These are phyloP conservation scores for Wickerhamomyces sp. DNA, from an alignment of 1,139 yeast species.

Conservation along the genomic window DNA sequence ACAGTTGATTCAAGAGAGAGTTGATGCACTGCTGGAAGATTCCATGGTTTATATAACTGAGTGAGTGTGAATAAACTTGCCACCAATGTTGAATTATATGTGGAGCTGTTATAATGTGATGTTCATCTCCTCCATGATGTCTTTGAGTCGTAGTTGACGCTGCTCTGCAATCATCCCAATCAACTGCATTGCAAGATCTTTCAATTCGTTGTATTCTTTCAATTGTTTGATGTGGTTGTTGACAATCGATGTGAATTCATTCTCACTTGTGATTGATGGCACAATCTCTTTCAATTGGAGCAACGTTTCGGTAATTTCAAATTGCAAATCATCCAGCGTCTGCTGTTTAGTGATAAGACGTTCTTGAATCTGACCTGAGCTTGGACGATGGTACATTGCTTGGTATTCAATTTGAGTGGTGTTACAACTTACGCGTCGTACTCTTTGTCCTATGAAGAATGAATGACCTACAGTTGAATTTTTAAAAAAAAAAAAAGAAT, in stretches of 20 bases:
- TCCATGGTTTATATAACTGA: too few species aligned
- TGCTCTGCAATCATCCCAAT: slow-evolving; percentile 50
- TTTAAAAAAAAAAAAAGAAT: slow-evolving; percentile 2
- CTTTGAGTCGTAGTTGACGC: slow-evolving; percentile 37
- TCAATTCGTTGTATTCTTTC: slow-evolving; percentile 43
- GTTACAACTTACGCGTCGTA: too few species aligned
- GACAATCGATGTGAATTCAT: slow-evolving; percentile 24
- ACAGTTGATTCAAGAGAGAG: not conserved
- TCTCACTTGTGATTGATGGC: not conserved
- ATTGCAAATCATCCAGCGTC: slow-evolving; percentile 3
- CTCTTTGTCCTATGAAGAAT: too few species aligned
- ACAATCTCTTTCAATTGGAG: slow-evolving; percentile 2
- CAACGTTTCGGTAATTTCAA: not conserved
- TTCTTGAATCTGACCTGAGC: not conserved
- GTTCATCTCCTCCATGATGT: slow-evolving; percentile 35
- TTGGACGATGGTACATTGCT: not conserved
- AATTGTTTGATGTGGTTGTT: slow-evolving; percentile 39
- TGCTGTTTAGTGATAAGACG: slow-evolving; percentile 8
- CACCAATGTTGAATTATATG: too few species aligned
- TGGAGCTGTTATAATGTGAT: not conserved
- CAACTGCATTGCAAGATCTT: slow-evolving; percentile 44
- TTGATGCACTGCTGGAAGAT: not conserved
- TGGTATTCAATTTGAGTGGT: too few species aligned
- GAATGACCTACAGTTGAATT: not conserved
- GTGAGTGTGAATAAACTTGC: too few species aligned